Evolutionary conservation across 768 basidiomycete species (phyloP).

Genomic region (Floccularia luteovirens): DNA sequence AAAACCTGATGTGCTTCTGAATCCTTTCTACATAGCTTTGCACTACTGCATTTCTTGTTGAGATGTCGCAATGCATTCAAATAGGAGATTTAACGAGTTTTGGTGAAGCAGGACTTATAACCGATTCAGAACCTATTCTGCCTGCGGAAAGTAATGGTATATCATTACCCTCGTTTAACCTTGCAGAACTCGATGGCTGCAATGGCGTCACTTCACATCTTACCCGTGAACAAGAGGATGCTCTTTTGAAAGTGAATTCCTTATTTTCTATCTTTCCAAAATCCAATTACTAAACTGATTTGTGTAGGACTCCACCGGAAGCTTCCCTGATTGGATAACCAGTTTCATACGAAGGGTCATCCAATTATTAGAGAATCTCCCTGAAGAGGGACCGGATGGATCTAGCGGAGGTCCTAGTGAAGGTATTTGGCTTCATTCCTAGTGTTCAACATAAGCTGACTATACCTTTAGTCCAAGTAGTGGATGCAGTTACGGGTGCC

Average conservation of each 20-base stretch:
- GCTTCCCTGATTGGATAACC: slow-evolving; percentile 80
- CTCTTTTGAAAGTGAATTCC: slow-evolving; percentile 41
- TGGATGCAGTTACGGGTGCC: slow-evolving; percentile 69
- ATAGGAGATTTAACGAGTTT: slow-evolving; percentile 53
- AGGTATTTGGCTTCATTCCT: slow-evolving; percentile 28
- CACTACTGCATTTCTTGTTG: slow-evolving; percentile 68
- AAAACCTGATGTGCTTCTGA: too few relatives aligned
- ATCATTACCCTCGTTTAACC: slow-evolving; percentile 27
- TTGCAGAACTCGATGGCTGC: slow-evolving; percentile 29
- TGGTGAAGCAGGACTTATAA: slow-evolving; percentile 17
- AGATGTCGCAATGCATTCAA: slow-evolving; percentile 69
- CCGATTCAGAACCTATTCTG: slow-evolving; percentile 26
- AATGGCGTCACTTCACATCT: slow-evolving; percentile 34
- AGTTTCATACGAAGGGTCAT: slow-evolving; percentile 75
- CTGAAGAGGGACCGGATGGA: slow-evolving; percentile 68
- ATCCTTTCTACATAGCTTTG: slow-evolving; percentile 47
- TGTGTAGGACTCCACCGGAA: slow-evolving; percentile 53
- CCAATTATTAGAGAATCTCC: slow-evolving; percentile 75
- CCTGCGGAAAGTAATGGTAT: slow-evolving; percentile 15
- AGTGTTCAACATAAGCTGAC: slow-evolving; percentile 1
- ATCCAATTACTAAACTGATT: not conserved
- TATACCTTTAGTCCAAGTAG: slow-evolving; percentile 48
- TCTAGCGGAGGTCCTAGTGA: slow-evolving; percentile 57
- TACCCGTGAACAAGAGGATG: slow-evolving; percentile 63
- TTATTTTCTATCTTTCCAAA: not conserved